Evolutionary conservation across 441 rosid species (phyloP).

Genomic region (Pelargonium citronellum): DNA sequence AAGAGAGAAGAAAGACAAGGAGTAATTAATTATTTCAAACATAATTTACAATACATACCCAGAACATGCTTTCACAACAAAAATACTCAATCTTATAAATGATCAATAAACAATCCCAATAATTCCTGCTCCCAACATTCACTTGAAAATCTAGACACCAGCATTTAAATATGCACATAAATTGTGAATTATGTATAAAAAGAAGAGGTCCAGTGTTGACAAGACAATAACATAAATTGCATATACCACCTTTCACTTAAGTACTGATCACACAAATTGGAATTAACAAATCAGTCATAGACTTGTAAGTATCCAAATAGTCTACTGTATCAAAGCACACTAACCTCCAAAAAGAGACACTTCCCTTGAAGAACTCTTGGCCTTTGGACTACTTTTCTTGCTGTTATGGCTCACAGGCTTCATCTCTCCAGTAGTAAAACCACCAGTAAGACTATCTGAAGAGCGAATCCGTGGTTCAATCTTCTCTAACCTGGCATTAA

Average conservation of each 20-base stretch:
- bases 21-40: slow-evolving; percentile 2
- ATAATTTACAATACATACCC: not conserved
- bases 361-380: slow-evolving; percentile 71
- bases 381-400: slow-evolving; percentile 85
- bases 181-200: not conserved
- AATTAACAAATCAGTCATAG: not conserved
- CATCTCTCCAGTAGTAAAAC: slow-evolving; percentile 48
- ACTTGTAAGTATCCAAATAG: not conserved
- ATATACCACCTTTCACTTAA: not conserved
- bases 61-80: not conserved
- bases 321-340: slow-evolving; percentile 21
- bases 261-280: not conserved
- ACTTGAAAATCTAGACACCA: not conserved
- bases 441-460: slow-evolving; percentile 49
- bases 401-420: slow-evolving; percentile 50
- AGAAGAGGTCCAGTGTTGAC: not conserved
- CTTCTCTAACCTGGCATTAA: slow-evolving; percentile 88
- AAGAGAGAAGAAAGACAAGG: slow-evolving; percentile 7
- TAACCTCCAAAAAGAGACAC: slow-evolving; percentile 78
- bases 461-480: slow-evolving; percentile 69
- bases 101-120: not conserved
- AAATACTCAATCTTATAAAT: not conserved
- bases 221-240: not conserved
- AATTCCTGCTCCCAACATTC: not conserved
- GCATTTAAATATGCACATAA: not conserved